A percentile compares a stretch with the other conserved stretches of the same genome.
Evolutionary conservation across 2,329 filamentous ascomycete species (phyloP).

Genomic region (Fusarium sp.): DNA sequence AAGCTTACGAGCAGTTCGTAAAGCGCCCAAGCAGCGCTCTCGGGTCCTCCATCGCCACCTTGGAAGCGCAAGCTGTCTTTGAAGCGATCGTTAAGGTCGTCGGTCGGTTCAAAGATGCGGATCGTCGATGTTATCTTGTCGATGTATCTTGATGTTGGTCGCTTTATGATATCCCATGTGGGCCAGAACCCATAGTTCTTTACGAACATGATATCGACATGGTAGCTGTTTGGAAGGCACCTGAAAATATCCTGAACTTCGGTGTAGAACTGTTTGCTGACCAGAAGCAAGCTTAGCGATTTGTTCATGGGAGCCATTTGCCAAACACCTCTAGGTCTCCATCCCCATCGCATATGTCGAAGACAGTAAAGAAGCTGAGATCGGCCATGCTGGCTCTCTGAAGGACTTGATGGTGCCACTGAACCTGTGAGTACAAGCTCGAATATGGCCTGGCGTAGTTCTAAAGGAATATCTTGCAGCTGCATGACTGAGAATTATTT

Average conservation of each 20-base stretch:
- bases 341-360: not conserved
- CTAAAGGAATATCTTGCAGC: not conserved
- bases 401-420: not conserved
- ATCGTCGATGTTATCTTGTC: not conserved
- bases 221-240: not conserved
- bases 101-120: slow-evolving; percentile 14
- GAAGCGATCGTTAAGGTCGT: not conserved
- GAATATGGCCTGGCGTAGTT: not conserved
- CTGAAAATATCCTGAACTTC: not conserved
- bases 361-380: not conserved
- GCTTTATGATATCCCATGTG: not conserved
- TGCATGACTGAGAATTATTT: not conserved
- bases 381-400: not conserved
- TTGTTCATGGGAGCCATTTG: not conserved
- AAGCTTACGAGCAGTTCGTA: not conserved
- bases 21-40: not conserved
- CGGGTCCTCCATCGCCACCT: not conserved
- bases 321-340: not conserved
- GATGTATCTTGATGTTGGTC: not conserved
- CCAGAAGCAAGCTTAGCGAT: not conserved
- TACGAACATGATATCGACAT: slow-evolving; percentile 23
- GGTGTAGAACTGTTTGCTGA: not conserved
- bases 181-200: slow-evolving; percentile 10
- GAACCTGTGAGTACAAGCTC: not conserved
- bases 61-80: not conserved